These are phyloP conservation scores for Dactylorhiza incarnata DNA, from an alignment of 106 monocot species.

Conservation along the genomic window DNA sequence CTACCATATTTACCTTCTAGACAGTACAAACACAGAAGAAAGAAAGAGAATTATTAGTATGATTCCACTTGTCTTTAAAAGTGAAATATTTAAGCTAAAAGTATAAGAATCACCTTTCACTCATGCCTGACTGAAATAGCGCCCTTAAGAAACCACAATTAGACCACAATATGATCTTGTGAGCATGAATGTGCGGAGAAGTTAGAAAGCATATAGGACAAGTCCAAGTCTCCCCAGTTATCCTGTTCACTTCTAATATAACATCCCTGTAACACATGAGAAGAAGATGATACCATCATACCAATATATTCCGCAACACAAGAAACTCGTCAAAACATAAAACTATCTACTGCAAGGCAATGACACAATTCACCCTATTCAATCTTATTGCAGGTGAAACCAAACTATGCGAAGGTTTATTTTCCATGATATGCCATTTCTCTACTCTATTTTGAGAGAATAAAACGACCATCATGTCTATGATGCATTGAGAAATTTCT, in stretches of 20 bases:
- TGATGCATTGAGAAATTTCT: background rate
- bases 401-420: background rate
- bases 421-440: background rate
- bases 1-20: background rate
- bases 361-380: background rate
- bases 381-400: background rate
- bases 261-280: constrained; percentile 46
- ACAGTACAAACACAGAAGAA: background rate
- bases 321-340: background rate
- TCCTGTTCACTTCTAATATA: constrained; percentile 55
- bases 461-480: background rate
- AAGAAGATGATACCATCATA: background rate
- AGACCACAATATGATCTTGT: constrained; percentile 60
- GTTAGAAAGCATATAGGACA: constrained; percentile 40
- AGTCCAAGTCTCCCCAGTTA: constrained; percentile 21
- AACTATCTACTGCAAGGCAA: background rate
- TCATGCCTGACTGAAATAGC: constrained; percentile 79
- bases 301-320: constrained; percentile 4
- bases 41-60: background rate
- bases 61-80: background rate
- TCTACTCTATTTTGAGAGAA: background rate
- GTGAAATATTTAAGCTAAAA: background rate
- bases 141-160: constrained; percentile 59
- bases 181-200: constrained; percentile 59
- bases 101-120: constrained; percentile 53